Evolutionary conservation across 106 monocot genomes (phyloP), one percentile per base, ranked within the genome.

Genomic region (Chionographis japonica): DNA sequence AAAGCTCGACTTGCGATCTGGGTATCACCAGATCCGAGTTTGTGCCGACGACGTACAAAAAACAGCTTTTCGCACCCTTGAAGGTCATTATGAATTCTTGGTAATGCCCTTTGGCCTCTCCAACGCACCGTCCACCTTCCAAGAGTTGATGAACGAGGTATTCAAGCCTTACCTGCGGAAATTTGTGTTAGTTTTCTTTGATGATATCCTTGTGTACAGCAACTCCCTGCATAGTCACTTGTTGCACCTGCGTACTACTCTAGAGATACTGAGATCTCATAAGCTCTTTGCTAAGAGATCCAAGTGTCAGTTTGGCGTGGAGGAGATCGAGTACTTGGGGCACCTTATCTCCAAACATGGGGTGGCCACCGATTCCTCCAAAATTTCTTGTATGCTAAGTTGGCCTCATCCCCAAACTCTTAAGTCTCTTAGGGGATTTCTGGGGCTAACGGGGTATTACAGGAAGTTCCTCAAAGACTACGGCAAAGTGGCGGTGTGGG

Each of bases 181-280:
- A 43, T 69, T 69, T 58, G 57, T 56, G 4, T 56, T 69, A 13
- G 69, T 56, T 41, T 58, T 67, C 46, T 75, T 75, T 59, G 74
- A 75, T 39, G 74, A 75, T 20, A 75, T 75, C 40, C 53, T 75
- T 2, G 17, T 75, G 4, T 75, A 75, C 54, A 75, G 74, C 46
- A 12, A 6, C 2, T 46, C 37, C 2, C 4, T 12, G 18, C 14
- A 66, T 1, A 18, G 19, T 8, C 74, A 67, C 15, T 5, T 50
- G 4, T 7, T 14, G 3, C 66, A 59, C 49, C 37, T 67, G 17
- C 18, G 35, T 0, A 2, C 15, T 6, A 14, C 54, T 3, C 17
- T 58, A 8, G 7, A 8, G 0, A 20, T 42, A 3, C 14, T 69
- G 19, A n/a, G 4, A 8, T 3, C 3, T 13, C 40, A 37, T 37